Percentiles rank a stretch among this genome's conserved stretches.
Conservation (phyloP, 2,329 filamentous ascomycete species). For the Penicillium sp. region DNA sequence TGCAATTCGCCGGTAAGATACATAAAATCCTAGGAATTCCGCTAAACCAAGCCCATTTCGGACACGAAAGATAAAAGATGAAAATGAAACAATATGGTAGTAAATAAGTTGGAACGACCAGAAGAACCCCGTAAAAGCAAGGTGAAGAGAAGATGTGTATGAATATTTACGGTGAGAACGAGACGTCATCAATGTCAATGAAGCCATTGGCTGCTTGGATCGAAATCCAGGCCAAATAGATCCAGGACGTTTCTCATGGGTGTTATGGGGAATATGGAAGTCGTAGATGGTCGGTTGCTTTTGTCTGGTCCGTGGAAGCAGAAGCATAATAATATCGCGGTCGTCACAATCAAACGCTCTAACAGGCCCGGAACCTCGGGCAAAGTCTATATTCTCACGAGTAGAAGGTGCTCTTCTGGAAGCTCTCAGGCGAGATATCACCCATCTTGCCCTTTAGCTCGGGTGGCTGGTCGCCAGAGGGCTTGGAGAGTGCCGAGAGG, state of each 20-base stretch:
- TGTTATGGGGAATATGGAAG: neutral
- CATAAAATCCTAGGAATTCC: neutral
- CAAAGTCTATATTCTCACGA: conserved; percentile 46
- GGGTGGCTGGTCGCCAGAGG: conserved; percentile 44
- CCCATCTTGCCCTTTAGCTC: conserved; percentile 59
- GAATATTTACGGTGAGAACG: neutral
- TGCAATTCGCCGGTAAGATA: neutral
- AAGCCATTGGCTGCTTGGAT: neutral
- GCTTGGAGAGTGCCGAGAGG: conserved; percentile 28
- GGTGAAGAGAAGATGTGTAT: neutral
- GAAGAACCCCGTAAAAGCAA: neutral
- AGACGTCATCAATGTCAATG: neutral
- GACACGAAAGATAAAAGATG: neutral
- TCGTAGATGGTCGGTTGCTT: neutral
- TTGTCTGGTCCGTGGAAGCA: neutral
- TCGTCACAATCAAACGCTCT: neutral
- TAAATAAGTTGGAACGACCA: neutral
- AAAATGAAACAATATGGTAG: neutral
- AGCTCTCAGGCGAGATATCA: conserved; percentile 67
- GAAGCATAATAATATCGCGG: neutral
- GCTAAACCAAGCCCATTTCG: conserved; percentile 1
- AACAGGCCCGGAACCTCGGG: neutral
- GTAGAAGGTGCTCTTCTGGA: conserved; percentile 70
- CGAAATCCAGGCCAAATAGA: neutral
- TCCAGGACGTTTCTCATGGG: neutral